Evolutionary conservation across 129 eudicot genomes (phyloP).

Genomic region (Erigeron canadensis): DNA sequence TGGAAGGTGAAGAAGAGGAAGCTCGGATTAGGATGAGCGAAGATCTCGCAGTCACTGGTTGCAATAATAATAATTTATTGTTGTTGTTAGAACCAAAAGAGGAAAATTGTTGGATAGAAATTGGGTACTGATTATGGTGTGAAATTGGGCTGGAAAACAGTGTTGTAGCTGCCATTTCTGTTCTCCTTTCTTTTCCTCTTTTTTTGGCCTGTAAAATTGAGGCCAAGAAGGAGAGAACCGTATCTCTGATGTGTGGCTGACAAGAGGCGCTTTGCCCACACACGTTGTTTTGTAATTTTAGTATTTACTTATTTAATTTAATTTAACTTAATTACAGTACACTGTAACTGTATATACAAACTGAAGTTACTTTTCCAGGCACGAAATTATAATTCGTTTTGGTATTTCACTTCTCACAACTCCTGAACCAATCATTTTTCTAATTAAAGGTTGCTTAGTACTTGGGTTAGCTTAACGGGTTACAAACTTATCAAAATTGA

Average conservation of each 20-base stretch:
- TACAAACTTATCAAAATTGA: no score
- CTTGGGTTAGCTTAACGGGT: no score
- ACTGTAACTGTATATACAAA: no score
- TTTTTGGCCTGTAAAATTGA: slow-evolving; percentile 6
- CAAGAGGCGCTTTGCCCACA: background rate
- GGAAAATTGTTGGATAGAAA: slow-evolving; percentile 12
- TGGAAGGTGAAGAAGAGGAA: slow-evolving; percentile 27
- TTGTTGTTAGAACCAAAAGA: slow-evolving; percentile 2
- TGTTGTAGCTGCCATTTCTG: slow-evolving; percentile 35
- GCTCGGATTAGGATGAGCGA: slow-evolving; percentile 21
- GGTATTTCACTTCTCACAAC: background rate
- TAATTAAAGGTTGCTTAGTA: background rate
- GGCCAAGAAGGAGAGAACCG: slow-evolving; percentile 14
- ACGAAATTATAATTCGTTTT: background rate
- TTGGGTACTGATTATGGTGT: slow-evolving; percentile 9
- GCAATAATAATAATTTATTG: no score
- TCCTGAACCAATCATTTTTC: background rate
- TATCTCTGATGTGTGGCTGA: slow-evolving; percentile 28
- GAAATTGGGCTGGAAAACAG: slow-evolving; percentile 26
- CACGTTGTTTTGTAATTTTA: no score
- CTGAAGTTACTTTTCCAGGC: background rate
- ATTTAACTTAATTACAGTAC: no score
- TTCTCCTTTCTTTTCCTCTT: no score
- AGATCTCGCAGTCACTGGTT: background rate
- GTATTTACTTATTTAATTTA: no score